phyloP scores from a whole-genome alignment of 306 rosid species.

The Cicer pinnatifidum region DNA sequence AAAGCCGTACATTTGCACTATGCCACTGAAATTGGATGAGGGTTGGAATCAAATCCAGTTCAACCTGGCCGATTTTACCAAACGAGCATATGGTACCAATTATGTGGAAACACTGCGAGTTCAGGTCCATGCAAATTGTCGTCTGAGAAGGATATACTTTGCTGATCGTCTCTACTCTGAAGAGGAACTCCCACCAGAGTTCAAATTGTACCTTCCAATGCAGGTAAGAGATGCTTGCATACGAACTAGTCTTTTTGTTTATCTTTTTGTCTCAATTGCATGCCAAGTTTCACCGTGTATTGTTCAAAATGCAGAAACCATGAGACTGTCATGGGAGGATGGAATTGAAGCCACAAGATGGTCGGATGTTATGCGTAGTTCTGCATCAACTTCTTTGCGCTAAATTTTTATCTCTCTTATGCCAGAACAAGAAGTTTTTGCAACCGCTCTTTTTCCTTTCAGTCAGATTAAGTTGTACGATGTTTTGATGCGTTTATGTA shows the following conservation, averaged over 20 bases:
- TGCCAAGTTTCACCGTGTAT: neutral
- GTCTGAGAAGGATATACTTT: constrained; percentile 92
- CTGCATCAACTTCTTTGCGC: constrained; percentile 4
- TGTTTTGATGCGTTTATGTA: constrained; percentile 24
- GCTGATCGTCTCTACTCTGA: constrained; percentile 90
- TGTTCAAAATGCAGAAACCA: constrained; percentile 49
- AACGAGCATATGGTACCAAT: constrained; percentile 98
- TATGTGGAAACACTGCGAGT: constrained; percentile 93
- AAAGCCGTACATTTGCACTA: constrained; percentile 90
- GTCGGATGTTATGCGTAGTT: constrained; percentile 7
- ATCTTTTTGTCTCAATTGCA: neutral
- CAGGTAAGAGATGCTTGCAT: constrained; percentile 58
- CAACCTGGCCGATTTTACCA: constrained; percentile 78
- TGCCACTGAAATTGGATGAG: constrained; percentile 88
- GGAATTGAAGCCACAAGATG: constrained; percentile 13
- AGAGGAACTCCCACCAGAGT: constrained; percentile 95
- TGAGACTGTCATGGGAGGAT: constrained; percentile 30
- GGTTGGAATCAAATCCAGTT: constrained; percentile 98
- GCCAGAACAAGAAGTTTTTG: constrained; percentile 28
- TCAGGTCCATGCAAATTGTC: constrained; percentile 96
- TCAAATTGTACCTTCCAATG: constrained; percentile 90
- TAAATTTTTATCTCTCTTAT: neutral
- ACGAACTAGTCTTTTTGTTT: neutral
- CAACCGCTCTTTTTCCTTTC: constrained; percentile 5
- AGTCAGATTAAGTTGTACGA: constrained; percentile 1